Evolutionary conservation across 2,329 filamentous ascomycete species (phyloP).

Genomic region (Truncatella angustata): DNA sequence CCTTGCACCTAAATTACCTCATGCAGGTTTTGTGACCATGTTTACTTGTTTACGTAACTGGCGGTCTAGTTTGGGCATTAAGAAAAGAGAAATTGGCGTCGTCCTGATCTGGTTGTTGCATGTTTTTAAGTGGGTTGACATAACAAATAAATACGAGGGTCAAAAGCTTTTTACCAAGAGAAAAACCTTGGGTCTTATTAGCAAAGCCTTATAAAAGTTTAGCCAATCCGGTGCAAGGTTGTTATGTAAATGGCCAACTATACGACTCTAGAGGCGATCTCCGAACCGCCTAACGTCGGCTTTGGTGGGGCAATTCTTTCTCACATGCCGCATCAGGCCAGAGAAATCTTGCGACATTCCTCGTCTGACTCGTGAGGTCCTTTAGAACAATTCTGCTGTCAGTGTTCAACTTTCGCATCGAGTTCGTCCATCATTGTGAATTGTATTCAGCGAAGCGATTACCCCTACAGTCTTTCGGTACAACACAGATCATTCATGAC

Average conservation of each 20-base stretch:
- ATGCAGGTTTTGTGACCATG: too few species aligned
- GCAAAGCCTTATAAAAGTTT: too few species aligned
- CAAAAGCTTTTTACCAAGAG: too few species aligned
- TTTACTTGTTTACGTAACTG: too few species aligned
- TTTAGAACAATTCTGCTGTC: not conserved
- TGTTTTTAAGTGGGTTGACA: too few species aligned
- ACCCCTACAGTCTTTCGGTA: not conserved
- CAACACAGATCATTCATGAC: not conserved
- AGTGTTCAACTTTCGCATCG: not conserved
- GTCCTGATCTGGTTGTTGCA: too few species aligned
- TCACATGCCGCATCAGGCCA: constrained; percentile 1
- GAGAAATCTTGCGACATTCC: constrained; percentile 5
- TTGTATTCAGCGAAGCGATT: not conserved
- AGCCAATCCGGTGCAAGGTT: too few species aligned
- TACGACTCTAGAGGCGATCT: not conserved
- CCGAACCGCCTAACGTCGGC: constrained; percentile 6
- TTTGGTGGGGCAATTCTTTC: constrained; percentile 6
- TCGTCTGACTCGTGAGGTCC: constrained; percentile 5
- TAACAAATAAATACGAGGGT: too few species aligned
- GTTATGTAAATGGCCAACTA: not conserved
- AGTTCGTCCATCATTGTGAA: not conserved
- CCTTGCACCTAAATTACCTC: too few species aligned
- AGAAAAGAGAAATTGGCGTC: too few species aligned
- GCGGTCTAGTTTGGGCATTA: too few species aligned
- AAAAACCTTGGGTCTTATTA: too few species aligned